These are phyloP conservation scores for Neurospora sp. DNA, from an alignment of 495 filamentous ascomycete genomes.

Conservation along the genomic window DNA sequence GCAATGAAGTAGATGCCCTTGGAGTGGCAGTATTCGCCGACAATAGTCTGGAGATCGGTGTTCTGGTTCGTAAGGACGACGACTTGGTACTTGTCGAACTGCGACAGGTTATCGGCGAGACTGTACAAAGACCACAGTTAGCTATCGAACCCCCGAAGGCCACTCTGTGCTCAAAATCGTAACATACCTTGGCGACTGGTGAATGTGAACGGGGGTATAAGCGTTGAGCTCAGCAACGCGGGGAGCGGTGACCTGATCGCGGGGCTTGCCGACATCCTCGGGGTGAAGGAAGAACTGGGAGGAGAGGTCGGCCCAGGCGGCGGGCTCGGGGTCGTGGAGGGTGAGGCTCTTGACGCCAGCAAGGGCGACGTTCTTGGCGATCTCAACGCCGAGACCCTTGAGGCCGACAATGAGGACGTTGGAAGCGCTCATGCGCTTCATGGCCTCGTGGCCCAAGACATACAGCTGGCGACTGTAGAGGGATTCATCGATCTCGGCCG, in stretches of 20 bases:
- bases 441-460: conserved; percentile 96
- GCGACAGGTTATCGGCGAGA: conserved; percentile 57
- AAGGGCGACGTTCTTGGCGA: conserved; percentile 97
- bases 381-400: conserved; percentile 92
- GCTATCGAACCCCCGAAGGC: not conserved
- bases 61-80: conserved; percentile 82
- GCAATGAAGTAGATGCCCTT: conserved; percentile 86
- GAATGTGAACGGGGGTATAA: conserved; percentile 80
- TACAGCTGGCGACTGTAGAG: conserved; percentile 98
- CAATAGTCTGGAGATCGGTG: conserved; percentile 63
- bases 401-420: conserved; percentile 89
- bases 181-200: conserved; percentile 42
- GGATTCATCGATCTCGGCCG: conserved; percentile 82
- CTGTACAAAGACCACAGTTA: conserved; percentile 23
- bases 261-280: conserved; percentile 84
- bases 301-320: conserved; percentile 75
- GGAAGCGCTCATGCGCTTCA: conserved; percentile 98
- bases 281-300: conserved; percentile 91
- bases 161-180: not conserved
- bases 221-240: conserved; percentile 91
- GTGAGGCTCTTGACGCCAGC: conserved; percentile 82
- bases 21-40: conserved; percentile 86
- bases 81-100: conserved; percentile 80
- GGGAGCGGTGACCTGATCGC: conserved; percentile 76
- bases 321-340: conserved; percentile 73